These are phyloP conservation scores for Entomortierella beljakovae DNA, from an alignment of 192 early-diverging fungal genomes.

Conservation along the genomic window DNA sequence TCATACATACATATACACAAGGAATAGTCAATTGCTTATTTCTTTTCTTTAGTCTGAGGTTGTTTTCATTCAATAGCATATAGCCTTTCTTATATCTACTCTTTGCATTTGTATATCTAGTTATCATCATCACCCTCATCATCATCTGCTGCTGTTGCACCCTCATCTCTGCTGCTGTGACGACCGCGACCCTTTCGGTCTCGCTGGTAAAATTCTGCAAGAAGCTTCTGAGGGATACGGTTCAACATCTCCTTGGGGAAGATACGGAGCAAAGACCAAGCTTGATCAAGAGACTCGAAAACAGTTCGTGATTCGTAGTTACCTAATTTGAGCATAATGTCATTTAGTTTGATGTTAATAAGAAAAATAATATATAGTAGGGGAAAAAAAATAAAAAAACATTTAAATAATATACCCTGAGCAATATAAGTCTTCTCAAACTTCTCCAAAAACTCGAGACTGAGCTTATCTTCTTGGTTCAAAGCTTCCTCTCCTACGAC, in stretches of 20 bases:
- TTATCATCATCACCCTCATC: slow-evolving; percentile 54
- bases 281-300: slow-evolving; percentile 95
- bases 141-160: slow-evolving; percentile 33
- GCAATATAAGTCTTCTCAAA: slow-evolving; percentile 98
- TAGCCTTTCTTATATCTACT: too few relatives aligned
- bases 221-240: slow-evolving; percentile 96
- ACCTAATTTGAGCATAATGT: slow-evolving; percentile 56
- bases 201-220: slow-evolving; percentile 95
- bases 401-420: slow-evolving; percentile 73
- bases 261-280: slow-evolving; percentile 98
- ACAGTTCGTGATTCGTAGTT: slow-evolving; percentile 97
- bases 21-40: too few relatives aligned
- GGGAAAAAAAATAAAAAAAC: slow-evolving; percentile 19
- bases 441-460: slow-evolving; percentile 98
- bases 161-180: slow-evolving; percentile 49
- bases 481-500: slow-evolving; percentile 99
- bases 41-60: too few relatives aligned
- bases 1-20: too few relatives aligned
- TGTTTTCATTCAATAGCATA: too few relatives aligned
- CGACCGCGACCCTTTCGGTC: slow-evolving; percentile 69
- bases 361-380: too few relatives aligned
- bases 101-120: slow-evolving; percentile 17
- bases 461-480: slow-evolving; percentile 97
- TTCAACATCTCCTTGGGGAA: slow-evolving; percentile 99
- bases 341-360: too few relatives aligned